phyloP scores from a whole-genome alignment of 164 flowering plant genomes.

The Kalanchoe fedtschenkoi region DNA sequence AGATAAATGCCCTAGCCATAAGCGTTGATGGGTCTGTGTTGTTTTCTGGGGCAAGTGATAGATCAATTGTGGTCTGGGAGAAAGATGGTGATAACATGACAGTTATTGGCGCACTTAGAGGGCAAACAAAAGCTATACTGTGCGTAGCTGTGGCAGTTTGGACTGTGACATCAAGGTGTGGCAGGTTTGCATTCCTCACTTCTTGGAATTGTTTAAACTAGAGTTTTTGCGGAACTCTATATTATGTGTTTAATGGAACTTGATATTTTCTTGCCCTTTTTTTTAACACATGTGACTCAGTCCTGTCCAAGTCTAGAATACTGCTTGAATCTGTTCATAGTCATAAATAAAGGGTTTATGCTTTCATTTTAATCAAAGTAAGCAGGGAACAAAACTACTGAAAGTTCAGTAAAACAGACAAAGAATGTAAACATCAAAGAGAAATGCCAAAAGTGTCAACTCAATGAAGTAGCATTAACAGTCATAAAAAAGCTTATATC shows the following conservation, averaged over 20 bases:
- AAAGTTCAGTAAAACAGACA: not conserved
- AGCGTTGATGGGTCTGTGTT: constrained; percentile 45
- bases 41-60: constrained; percentile 72
- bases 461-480: not conserved
- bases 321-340: too few species aligned
- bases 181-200: constrained; percentile 35
- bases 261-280: not conserved
- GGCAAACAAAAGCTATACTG: constrained; percentile 61
- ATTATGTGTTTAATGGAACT: not conserved
- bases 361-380: not conserved
- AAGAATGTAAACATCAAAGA: not conserved
- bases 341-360: not conserved
- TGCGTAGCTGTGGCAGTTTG: constrained; percentile 65
- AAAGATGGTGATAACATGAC: constrained; percentile 27
- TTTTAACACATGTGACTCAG: not conserved
- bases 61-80: constrained; percentile 70
- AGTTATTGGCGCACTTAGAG: constrained; percentile 51
- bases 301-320: not conserved
- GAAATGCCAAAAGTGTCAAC: not conserved
- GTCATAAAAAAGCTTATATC: not conserved
- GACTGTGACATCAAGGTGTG: constrained; percentile 75
- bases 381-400: not conserved
- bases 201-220: constrained; percentile 3
- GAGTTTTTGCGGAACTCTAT: not conserved
- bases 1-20: constrained; percentile 68